Evolutionary conservation across 1,284 basidiomycete species (phyloP).

Genomic region (Agroathelia rolfsii): DNA sequence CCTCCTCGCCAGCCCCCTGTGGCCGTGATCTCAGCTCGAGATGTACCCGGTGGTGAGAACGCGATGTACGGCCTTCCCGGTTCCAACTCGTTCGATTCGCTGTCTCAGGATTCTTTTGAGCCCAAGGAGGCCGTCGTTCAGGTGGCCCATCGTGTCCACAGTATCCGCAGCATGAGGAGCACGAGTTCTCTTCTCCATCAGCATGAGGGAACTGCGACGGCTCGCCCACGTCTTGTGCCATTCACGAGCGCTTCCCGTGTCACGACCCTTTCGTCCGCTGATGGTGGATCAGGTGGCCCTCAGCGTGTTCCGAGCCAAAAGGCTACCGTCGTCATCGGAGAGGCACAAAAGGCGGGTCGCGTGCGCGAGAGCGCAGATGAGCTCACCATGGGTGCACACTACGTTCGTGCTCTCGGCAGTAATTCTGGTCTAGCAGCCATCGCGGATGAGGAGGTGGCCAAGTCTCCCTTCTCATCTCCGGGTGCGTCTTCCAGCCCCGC

Average conservation of each 20-base stretch:
- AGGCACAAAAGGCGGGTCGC: conserved; percentile 15
- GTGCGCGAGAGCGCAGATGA: conserved; percentile 38
- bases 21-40: conserved; percentile 15
- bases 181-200: neutral
- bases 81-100: conserved; percentile 25
- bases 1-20: conserved; percentile 33
- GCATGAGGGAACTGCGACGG: conserved; percentile 1
- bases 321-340: conserved; percentile 41
- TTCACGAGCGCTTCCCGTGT: conserved; percentile 63
- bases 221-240: conserved; percentile 57
- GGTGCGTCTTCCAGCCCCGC: too few species aligned
- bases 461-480: neutral
- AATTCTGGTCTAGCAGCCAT: too few species aligned
- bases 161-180: conserved; percentile 30
- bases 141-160: conserved; percentile 35
- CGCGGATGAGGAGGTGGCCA: neutral
- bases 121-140: conserved; percentile 39
- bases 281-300: conserved; percentile 14
- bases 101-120: conserved; percentile 21
- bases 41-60: conserved; percentile 10
- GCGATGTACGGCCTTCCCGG: conserved; percentile 15
- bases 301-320: conserved; percentile 54
- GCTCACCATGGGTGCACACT: conserved; percentile 55
- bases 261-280: conserved; percentile 30
- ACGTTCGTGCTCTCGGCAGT: conserved; percentile 59